Conservation (phyloP, 2,329 filamentous ascomycete genomes). For the Dothideomycetes sp. region DNA sequence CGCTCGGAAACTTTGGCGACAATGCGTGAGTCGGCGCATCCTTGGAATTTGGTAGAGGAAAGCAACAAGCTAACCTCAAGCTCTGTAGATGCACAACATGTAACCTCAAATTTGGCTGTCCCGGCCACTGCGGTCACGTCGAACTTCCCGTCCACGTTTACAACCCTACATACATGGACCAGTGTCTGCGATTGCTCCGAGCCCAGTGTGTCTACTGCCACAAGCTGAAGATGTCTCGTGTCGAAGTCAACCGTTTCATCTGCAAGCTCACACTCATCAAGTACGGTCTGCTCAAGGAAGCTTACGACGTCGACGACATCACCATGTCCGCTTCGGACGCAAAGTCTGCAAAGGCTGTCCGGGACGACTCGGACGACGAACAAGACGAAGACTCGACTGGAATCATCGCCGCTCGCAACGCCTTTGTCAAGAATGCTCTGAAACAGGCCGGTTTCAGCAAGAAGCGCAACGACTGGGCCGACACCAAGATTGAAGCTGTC, state of each 20-base stretch:
- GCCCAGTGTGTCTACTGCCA: constrained; percentile 89
- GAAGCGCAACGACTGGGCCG: constrained; percentile 37
- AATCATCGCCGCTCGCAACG: constrained; percentile 48
- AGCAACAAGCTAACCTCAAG: constrained; percentile 8
- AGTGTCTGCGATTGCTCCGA: constrained; percentile 73
- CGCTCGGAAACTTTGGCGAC: constrained; percentile 82
- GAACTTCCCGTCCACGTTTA: constrained; percentile 89
- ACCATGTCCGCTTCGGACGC: constrained; percentile 25
- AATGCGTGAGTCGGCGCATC: constrained; percentile 56
- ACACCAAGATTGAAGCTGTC: constrained; percentile 73
- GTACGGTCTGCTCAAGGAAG: constrained; percentile 68
- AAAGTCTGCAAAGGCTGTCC: constrained; percentile 16
- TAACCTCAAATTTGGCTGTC: constrained; percentile 73
- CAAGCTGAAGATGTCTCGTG: constrained; percentile 68
- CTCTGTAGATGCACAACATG: constrained; percentile 75
- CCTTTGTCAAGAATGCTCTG: constrained; percentile 66
- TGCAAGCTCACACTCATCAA: constrained; percentile 83
- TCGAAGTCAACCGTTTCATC: constrained; percentile 65
- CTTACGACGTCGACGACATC: constrained; percentile 42
- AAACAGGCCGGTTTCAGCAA: constrained; percentile 44
- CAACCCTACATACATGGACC: constrained; percentile 94
- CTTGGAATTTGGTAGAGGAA: too few relatives aligned
- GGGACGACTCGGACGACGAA: constrained; percentile 47
- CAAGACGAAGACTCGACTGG: constrained; percentile 52
- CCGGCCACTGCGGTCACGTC: constrained; percentile 91